Evolutionary conservation across 2,329 filamentous ascomycete species (phyloP), one percentile per base, ranked within the genome.

Genomic region (Thyridium curvatum): DNA sequence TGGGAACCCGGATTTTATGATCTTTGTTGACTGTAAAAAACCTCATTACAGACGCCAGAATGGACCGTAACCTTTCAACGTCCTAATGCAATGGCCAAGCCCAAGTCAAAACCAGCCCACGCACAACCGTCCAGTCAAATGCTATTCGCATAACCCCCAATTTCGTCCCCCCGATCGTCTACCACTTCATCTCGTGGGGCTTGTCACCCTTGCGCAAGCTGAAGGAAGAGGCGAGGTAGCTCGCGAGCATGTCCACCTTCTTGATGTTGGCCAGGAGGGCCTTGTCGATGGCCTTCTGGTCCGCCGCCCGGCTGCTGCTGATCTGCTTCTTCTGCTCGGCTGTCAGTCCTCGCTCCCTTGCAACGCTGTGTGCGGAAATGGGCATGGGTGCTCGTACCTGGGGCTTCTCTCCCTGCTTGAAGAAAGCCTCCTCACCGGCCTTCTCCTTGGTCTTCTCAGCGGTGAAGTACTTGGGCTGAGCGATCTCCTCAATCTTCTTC

Each of bases 121-220:
- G 62, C 66, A 66, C 66, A 66, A 67, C 64, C 59, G 16, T 28
- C 34, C 14, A 18, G 30, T 18, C 34, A 18, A 35, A 35, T 15
- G 34, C 18, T 35, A 38, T 32, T 31, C 36, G 18, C 30, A 32
- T 32, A 32, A 38, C 36, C 26, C 18, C 29, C 33, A 31, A 30
- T 52, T 50, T 58, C 55, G 47, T 60, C 59, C 53, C 52, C 52
- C 49, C 54, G 53, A 47, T 50, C 47, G 48, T 81, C 74, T 96
- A 98, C 82, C 91, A 98, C 75, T 87, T 86, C 93, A 98, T 97
- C 83, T 94, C 87, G 77, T 98, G 93, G 74, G 93, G 93, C 84
- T 91, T 90, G 81, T 98, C 91, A 65, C 93, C 93, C 79, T 90
- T 96, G 76, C 91, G 86, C 72, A 98, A 84, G 82, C 86, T 94